Percentiles rank a stretch among this genome's conserved stretches.
Conservation (phyloP, 495 filamentous ascomycete species). For the Paragyromitra xinjiangensis region DNA sequence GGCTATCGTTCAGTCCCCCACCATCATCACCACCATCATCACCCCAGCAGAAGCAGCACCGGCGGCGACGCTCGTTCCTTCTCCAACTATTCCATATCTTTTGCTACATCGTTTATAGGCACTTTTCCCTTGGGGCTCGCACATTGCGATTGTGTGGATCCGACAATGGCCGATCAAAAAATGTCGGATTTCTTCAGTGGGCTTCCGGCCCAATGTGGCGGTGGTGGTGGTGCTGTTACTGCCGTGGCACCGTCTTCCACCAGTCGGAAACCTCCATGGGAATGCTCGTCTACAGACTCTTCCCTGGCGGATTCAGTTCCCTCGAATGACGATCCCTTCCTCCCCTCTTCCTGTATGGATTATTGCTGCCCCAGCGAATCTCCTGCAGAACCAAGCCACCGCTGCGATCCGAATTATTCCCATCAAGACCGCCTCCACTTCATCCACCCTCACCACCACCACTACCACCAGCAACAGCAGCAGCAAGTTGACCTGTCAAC, state of each 20-base stretch:
- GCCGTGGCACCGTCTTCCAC: slow-evolving; percentile 38
- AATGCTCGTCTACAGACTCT: slow-evolving; percentile 32
- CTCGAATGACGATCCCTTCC: slow-evolving; percentile 34
- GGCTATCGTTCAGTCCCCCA: slow-evolving; percentile 43
- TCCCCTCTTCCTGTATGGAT: slow-evolving; percentile 29
- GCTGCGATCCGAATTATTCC: slow-evolving; percentile 51
- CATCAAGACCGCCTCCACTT: slow-evolving; percentile 43
- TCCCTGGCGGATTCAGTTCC: slow-evolving; percentile 30
- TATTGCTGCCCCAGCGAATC: slow-evolving; percentile 43
- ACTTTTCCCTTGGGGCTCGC: background rate
- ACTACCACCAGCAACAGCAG: slow-evolving; percentile 26
- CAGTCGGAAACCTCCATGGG: slow-evolving; percentile 48
- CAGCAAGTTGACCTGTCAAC: slow-evolving; percentile 55
- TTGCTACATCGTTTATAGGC: background rate
- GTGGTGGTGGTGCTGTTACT: slow-evolving; percentile 18
- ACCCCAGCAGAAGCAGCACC: background rate
- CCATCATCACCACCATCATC: slow-evolving; percentile 10
- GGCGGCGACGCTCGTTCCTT: slow-evolving; percentile 22
- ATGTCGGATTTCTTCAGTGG: slow-evolving; percentile 43
- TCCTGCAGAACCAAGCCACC: slow-evolving; percentile 52
- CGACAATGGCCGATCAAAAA: slow-evolving; percentile 36
- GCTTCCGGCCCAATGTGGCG: slow-evolving; percentile 39
- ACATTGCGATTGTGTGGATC: slow-evolving; percentile 26
- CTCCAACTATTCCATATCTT: slow-evolving; percentile 29
- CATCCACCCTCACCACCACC: slow-evolving; percentile 19